Evolutionary conservation across 208 protist species (phyloP).

Genomic region (Hexamita inflata): DNA sequence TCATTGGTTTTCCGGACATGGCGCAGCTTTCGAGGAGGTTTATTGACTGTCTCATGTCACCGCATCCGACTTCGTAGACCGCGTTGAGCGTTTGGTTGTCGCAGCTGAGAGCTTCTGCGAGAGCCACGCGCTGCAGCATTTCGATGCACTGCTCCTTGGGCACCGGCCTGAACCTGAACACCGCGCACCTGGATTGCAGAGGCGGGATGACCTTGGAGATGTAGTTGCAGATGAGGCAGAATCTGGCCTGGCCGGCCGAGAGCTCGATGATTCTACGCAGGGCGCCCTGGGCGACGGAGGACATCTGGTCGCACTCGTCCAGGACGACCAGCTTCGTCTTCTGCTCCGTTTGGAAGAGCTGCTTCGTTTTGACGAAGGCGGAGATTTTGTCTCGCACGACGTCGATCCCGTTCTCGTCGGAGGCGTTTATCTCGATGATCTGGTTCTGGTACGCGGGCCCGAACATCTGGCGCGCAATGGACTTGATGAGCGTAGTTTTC

Average conservation of each 20-base stretch:
- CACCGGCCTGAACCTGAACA: slow-evolving; percentile 29
- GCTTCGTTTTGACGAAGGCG: slow-evolving; percentile 11
- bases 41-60: slow-evolving; percentile 19
- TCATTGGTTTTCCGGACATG: background rate
- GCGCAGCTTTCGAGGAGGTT: slow-evolving; percentile 22
- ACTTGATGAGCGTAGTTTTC: slow-evolving; percentile 10
- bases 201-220: slow-evolving; percentile 20
- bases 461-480: background rate
- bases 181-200: slow-evolving; percentile 15
- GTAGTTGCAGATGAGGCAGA: slow-evolving; percentile 34
- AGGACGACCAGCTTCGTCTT: slow-evolving; percentile 24
- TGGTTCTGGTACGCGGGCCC: background rate
- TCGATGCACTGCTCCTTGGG: background rate
- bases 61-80: background rate
- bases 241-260: background rate
- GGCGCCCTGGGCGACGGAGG: slow-evolving; percentile 14
- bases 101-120: background rate
- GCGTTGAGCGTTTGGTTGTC: background rate
- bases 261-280: slow-evolving; percentile 28
- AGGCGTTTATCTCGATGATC: slow-evolving; percentile 31
- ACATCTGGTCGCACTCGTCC: slow-evolving; percentile 32
- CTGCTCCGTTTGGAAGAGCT: background rate
- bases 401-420: slow-evolving; percentile 31
- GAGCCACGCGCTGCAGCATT: background rate
- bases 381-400: slow-evolving; percentile 17